Conservation (phyloP, 2,329 filamentous ascomycete species). For the Lecanicillium sp. region DNA sequence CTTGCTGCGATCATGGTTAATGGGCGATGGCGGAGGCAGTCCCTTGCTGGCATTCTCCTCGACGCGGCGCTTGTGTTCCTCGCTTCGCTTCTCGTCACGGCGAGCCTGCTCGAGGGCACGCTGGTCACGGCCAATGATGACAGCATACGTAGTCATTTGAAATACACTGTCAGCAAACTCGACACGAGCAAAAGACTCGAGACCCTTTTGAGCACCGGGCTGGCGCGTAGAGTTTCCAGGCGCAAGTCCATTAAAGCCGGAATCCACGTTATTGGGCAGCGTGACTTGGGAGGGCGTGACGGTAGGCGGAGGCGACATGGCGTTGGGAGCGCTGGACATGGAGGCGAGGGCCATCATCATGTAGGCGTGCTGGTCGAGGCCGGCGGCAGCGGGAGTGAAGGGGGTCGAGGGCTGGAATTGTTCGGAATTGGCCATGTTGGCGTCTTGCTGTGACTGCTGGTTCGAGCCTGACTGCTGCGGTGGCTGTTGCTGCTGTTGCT, state of each 20-base stretch:
- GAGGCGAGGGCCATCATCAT: conserved; percentile 37
- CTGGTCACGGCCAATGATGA: conserved; percentile 66
- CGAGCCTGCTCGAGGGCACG: conserved; percentile 47
- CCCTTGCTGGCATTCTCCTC: conserved; percentile 39
- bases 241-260: conserved; percentile 19
- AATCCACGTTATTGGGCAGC: conserved; percentile 27
- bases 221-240: conserved; percentile 25
- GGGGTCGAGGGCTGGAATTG: conserved; percentile 23
- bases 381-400: conserved; percentile 22
- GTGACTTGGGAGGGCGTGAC: conserved; percentile 39
- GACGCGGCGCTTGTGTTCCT: conserved; percentile 33
- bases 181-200: conserved; percentile 52
- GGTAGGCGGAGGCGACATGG: conserved; percentile 33
- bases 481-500: conserved; percentile 7
- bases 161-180: conserved; percentile 69
- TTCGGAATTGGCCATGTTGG: conserved; percentile 14
- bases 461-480: conserved; percentile 13
- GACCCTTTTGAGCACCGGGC: conserved; percentile 27
- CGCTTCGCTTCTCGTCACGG: conserved; percentile 39
- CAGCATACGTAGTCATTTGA: conserved; percentile 67
- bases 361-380: conserved; percentile 29
- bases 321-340: conserved; percentile 26
- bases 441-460: conserved; percentile 12
- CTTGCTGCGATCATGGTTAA: conserved; percentile 42
- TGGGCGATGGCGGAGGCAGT: conserved; percentile 42